Percentiles rank a stretch among this genome's conserved stretches.
These are phyloP conservation scores for Solanum rostratum DNA, from an alignment of 257 asterid genomes.

Conservation along the genomic window DNA sequence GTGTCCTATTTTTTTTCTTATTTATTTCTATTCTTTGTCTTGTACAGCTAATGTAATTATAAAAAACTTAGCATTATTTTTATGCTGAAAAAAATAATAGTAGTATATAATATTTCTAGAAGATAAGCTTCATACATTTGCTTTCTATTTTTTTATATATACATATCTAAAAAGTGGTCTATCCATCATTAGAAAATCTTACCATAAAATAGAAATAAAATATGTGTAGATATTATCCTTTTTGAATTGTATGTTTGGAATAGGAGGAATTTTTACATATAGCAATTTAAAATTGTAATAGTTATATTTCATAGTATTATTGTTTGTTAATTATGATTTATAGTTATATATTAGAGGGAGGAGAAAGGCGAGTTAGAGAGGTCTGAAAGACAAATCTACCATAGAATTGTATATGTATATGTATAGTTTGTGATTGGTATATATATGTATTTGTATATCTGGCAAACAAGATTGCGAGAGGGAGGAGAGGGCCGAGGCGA, in stretches of 20 bases:
- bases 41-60: background rate
- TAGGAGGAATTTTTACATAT: background rate
- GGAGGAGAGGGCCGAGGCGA: too few relatives aligned
- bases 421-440: too few relatives aligned
- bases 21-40: background rate
- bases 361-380: too few relatives aligned
- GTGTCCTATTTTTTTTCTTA: background rate
- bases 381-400: too few relatives aligned
- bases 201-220: too few relatives aligned
- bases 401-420: too few relatives aligned
- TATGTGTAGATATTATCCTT: background rate
- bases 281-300: rapidly evolving
- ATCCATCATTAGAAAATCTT: background rate
- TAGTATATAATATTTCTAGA: background rate
- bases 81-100: background rate
- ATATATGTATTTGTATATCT: too few relatives aligned
- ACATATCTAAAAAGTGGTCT: background rate
- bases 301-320: too few relatives aligned
- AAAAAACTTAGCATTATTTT: background rate
- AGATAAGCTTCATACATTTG: background rate
- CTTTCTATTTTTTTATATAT: background rate
- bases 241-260: background rate
- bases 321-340: too few relatives aligned
- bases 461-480: too few relatives aligned
- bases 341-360: too few relatives aligned